Base-by-base conservation (phyloP, 192 early-diverging fungal species). In the Coemansia aciculifera region DNA sequence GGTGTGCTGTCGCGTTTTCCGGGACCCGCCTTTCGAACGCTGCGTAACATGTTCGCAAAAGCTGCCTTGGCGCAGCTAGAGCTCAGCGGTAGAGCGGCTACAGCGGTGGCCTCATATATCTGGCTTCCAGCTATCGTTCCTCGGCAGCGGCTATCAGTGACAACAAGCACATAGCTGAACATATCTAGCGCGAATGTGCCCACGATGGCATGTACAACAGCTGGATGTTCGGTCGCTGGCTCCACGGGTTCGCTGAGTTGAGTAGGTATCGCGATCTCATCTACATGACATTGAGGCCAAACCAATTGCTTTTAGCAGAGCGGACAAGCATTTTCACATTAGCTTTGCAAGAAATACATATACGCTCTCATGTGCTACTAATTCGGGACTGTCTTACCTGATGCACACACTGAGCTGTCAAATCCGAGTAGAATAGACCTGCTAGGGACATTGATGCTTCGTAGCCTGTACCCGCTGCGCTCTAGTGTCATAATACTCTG, bases 131-230 rank as follows among this genome's bases (percentile, higher is more conserved):
- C 54, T 19, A 82, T 54, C 56, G 65, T 62, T 23, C 79, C 79
- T 23, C 72, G 74, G 8, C 38, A 59, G 23, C 60, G 65, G 57
- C 79, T 77, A 36, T 66, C 68, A 3, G 68, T 74, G 24, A 62
- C 68, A n/a, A 77, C 72, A 2, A 82, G 68, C n/a, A 74, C 27
- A 40, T 82, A 82, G 46, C 63, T 62, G 44, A 54, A 46, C 10
- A 66, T 65, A 31, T 82, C 69, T 3, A 82, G 68, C 13, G 62
- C 46, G 62, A 82, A 74, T 27, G 74, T 62, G 12, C 79, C 79
- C 21, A 49, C 75, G 19, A 77, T 52, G 13, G 66, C 75, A 23
- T 77, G 74, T 15, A 82, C 68, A 1, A 32, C 17, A 4, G 74
- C 44, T 15, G 67, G 54, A n/a, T 52, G 42, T 3, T 31, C 48